These are phyloP conservation scores for Xylaria bambusicola DNA, from an alignment of 495 filamentous ascomycete species.

Conservation along the genomic window DNA sequence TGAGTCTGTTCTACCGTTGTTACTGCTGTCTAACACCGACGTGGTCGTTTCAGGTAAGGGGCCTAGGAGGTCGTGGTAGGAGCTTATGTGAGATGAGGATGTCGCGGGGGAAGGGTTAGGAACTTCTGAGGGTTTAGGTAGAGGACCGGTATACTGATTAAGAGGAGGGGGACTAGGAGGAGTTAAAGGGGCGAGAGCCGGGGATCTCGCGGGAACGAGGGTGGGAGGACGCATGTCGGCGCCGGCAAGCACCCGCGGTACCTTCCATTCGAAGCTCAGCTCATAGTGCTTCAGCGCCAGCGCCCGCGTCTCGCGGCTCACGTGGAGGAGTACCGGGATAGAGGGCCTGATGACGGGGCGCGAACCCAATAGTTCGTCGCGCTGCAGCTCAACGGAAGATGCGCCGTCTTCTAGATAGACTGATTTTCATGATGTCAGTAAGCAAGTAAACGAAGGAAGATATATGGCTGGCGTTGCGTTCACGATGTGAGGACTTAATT, in stretches of 20 bases:
- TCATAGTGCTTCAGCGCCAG: conserved; percentile 45
- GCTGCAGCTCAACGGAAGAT: conserved; percentile 2
- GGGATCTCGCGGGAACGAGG: neutral
- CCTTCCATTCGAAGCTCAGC: conserved; percentile 44
- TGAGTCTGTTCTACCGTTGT: neutral
- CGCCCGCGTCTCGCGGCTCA: conserved; percentile 43
- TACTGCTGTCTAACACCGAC: neutral
- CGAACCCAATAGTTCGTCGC: neutral
- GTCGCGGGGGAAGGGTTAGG: no score
- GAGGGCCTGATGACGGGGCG: conserved; percentile 10
- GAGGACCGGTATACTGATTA: no score
- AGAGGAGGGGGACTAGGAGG: neutral
- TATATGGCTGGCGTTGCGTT: no score
- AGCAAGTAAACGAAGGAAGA: neutral
- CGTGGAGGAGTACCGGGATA: conserved; percentile 42
- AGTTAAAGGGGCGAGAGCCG: neutral
- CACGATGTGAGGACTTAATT: no score
- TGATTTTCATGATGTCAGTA: neutral
- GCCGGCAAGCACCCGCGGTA: conserved; percentile 31
- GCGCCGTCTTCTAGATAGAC: conserved; percentile 5
- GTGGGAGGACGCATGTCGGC: neutral
- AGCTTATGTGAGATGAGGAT: conserved; percentile 1
- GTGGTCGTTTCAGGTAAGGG: conserved; percentile 1
- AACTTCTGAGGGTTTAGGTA: no score
- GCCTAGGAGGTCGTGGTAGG: conserved; percentile 16